Evolutionary conservation across 768 basidiomycete genomes (phyloP).

Genomic region (Termitomyces sp.): DNA sequence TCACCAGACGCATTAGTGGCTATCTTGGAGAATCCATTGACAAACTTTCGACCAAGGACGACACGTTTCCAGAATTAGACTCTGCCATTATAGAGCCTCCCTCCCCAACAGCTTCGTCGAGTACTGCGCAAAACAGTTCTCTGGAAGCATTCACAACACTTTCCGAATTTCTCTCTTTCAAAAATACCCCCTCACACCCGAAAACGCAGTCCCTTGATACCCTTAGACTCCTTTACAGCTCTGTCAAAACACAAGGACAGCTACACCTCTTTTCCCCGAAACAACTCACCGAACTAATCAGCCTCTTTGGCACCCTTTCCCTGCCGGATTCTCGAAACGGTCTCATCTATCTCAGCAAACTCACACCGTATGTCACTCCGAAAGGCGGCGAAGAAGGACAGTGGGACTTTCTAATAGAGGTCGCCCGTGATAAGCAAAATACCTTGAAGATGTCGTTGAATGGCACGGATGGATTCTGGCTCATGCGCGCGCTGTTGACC

Average conservation of each 20-base stretch:
- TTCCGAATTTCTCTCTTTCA: slow-evolving; percentile 18
- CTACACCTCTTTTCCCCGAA: slow-evolving; percentile 27
- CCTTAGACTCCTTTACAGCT: slow-evolving; percentile 34
- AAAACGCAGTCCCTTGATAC: slow-evolving; percentile 23
- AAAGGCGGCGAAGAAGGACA: slow-evolving; percentile 21
- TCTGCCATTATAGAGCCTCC: neutral
- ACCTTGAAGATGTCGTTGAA: slow-evolving; percentile 24
- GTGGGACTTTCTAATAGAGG: slow-evolving; percentile 45
- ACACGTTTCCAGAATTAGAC: neutral
- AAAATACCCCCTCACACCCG: slow-evolving; percentile 11
- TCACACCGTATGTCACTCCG: slow-evolving; percentile 23
- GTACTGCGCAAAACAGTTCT: neutral
- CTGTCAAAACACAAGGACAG: slow-evolving; percentile 26
- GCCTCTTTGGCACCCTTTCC: slow-evolving; percentile 47
- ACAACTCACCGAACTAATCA: slow-evolving; percentile 37
- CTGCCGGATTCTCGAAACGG: slow-evolving; percentile 18
- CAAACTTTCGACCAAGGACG: neutral
- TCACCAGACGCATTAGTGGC: neutral
- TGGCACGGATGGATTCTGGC: slow-evolving; percentile 56
- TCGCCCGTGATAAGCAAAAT: slow-evolving; percentile 39
- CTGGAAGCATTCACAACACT: slow-evolving; percentile 14
- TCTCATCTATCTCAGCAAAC: slow-evolving; percentile 24
- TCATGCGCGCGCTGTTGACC: slow-evolving; percentile 44
- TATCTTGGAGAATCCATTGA: neutral
- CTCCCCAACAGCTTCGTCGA: neutral